Base-by-base conservation (phyloP, 257 asterid genomes). In the Nicotiana otophora region DNA sequence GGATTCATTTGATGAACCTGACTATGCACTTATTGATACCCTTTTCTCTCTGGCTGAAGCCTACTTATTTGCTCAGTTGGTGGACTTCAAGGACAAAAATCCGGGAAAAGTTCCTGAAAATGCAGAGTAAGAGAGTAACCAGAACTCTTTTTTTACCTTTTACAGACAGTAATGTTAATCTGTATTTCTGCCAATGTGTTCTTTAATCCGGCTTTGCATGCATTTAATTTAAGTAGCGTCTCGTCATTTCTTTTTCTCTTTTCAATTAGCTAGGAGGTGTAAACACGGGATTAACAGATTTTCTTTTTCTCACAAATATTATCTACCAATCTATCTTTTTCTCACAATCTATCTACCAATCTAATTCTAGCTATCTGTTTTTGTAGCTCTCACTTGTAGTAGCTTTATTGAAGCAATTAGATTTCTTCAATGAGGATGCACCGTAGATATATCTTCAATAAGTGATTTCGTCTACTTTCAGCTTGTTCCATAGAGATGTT, bases 11-110 rank as follows among this genome's bases (percentile, higher is more conserved):
- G 98, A 94, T 85, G 98, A 92, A 84, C 99, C 98, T 76, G 98
- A 92, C 78, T 96, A 94, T 88, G 98, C 97, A 77, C 93, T 94
- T 78, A 92, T 94, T 75, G 99, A 96, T 85, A 96, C 99, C 57
- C 97, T 96, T 57, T 96, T 96, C 90, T 93, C 97, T 76, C 95
- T 96, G 72, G 98, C 97, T 76, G 99, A 93, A 90, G 97, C 98
- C 61, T 96, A 96, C 86, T 89, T 94, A 77, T 94, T 96, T 88
- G 98, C 98, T 53, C 99, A 96, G 87, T 98, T 94, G 68, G 98
- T 96, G 84, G 97, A 93, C 90, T 94, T 90, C 89, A 94, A 90
- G 92, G 99, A 96, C 88, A 90, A 92, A 36, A 93, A 96, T 89
- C 97, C 92, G 4, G 97, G 94, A 86, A 92, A 91, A 89, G 84